Percentiles rank a stretch among this genome's conserved stretches.
phyloP scores from a whole-genome alignment of 2,329 filamentous ascomycete genomes.

The Tricladium varicosporioides region DNA sequence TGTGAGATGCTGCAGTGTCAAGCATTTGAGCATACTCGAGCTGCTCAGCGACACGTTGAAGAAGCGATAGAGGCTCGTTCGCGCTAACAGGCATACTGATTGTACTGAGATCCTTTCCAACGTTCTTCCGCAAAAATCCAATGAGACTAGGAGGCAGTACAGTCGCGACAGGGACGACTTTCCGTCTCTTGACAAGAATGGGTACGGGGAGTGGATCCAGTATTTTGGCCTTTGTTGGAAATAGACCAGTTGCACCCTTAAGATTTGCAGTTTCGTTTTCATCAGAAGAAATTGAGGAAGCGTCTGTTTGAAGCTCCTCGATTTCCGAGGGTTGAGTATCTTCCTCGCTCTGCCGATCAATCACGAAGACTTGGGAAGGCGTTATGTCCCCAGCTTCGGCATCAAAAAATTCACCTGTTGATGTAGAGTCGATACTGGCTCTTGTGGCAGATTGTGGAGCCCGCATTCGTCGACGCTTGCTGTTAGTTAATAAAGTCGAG shows the following conservation, averaged over 20 bases:
- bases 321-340: constrained; percentile 57
- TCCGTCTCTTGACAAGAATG: constrained; percentile 62
- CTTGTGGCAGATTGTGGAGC: constrained; percentile 46
- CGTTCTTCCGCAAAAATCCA: constrained; percentile 92
- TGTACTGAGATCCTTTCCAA: constrained; percentile 93
- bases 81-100: constrained; percentile 97
- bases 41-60: constrained; percentile 87
- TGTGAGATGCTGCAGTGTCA: constrained; percentile 67
- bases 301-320: constrained; percentile 48
- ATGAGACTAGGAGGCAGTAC: constrained; percentile 87
- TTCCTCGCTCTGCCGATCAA: constrained; percentile 69
- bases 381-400: constrained; percentile 66
- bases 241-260: constrained; percentile 66
- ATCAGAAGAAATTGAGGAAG: constrained; percentile 59
- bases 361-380: constrained; percentile 68
- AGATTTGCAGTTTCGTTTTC: constrained; percentile 45
- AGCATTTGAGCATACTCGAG: constrained; percentile 87
- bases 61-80: constrained; percentile 85
- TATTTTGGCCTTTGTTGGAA: constrained; percentile 73
- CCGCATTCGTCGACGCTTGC: constrained; percentile 70
- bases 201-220: constrained; percentile 75
- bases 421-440: constrained; percentile 76
- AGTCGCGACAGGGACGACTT: constrained; percentile 69
- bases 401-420: constrained; percentile 92
- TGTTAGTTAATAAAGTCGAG: constrained; percentile 70